Evolutionary conservation across 2,329 filamentous ascomycete genomes (phyloP), one percentile per base, ranked within the genome.

Genomic region (Podosphaera xanthii): DNA sequence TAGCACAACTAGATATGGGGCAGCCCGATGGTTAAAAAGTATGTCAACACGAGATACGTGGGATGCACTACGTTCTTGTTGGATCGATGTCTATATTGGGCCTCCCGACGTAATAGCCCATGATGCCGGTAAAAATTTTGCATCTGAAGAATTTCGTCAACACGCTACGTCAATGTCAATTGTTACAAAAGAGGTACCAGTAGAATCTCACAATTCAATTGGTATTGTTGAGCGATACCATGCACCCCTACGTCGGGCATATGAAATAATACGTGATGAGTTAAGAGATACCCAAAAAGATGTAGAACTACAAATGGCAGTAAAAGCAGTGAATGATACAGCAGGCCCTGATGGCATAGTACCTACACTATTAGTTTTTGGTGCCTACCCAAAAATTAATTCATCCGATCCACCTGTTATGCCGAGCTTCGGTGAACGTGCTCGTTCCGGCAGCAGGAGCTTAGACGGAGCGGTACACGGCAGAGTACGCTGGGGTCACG

Each of bases 101-200:
- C 34, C 33, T n/a, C 53, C 53, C n/a, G 53, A 55, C 22, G 40
- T 55, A 8, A 55, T 40, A 9, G 36, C 36, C n/a, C 54, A 44
- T 34, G 36, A 57, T 44, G 46, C 36, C 35, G 60, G 54, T 2
- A 55, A 46, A 52, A 61, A 58, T 31, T 61, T 60, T 46, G 34
- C 58, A 7, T 59, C 34, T n/a, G 50, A 57, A n/a, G 53, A 61
- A 52, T 59, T 61, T 33, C 44, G 33, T 3, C n/a, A 59, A 44
- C 9, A 3, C 2, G 34, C 33, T 2, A 34, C 2, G 40, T 46
- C 30, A 2, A n/a, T 59, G 2, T 10, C 35, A 5, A 55, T 44
- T 22, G 31, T 22, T 2, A 3, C 36, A 2, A 60, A 58, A 40
- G n/a, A 22, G 35, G 30, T 60, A 36, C 46, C 54, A 1, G 59